Conservation (phyloP, 2,329 filamentous ascomycete genomes). For the Sclerotinia sclerotiorum region DNA sequence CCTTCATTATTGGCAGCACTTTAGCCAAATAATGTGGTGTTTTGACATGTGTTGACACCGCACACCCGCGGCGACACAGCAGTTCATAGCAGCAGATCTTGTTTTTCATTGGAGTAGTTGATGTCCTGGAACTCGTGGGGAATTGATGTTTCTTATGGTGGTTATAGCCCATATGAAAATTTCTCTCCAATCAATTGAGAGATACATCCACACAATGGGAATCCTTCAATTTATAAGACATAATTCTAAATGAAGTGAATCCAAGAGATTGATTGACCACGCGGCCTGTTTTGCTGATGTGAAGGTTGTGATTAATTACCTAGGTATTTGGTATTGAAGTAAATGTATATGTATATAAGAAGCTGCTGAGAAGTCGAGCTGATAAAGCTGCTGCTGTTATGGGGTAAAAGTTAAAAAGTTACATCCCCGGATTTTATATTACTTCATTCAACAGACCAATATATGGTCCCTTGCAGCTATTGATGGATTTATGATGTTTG, state of each 20-base stretch:
- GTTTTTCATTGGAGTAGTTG: not conserved
- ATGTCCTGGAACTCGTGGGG: not conserved
- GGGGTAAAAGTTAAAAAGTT: conserved; percentile 12
- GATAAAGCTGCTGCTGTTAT: not conserved
- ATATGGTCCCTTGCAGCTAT: conserved; percentile 8
- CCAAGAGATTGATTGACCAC: conserved; percentile 8
- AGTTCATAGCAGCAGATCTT: not conserved
- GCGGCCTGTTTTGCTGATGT: not conserved
- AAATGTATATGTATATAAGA: not conserved
- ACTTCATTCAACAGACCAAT: conserved; percentile 9
- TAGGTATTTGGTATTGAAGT: not conserved
- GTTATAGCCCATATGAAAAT: not conserved
- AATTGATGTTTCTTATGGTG: not conserved
- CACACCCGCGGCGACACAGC: conserved; percentile 9
- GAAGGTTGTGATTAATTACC: conserved; percentile 2
- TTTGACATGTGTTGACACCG: conserved; percentile 7
- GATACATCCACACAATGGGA: not conserved
- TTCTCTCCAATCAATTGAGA: not conserved
- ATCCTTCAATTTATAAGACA: not conserved
- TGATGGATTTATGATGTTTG: not conserved
- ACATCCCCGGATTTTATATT: conserved; percentile 14
- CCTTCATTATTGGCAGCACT: conserved; percentile 6
- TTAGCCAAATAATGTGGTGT: conserved; percentile 12
- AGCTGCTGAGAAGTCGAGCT: not conserved
- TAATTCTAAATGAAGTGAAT: not conserved